Evolutionary conservation across 2,329 filamentous ascomycete genomes (phyloP), one percentile per base, ranked within the genome.

Genomic region (Ascomycota sp.): DNA sequence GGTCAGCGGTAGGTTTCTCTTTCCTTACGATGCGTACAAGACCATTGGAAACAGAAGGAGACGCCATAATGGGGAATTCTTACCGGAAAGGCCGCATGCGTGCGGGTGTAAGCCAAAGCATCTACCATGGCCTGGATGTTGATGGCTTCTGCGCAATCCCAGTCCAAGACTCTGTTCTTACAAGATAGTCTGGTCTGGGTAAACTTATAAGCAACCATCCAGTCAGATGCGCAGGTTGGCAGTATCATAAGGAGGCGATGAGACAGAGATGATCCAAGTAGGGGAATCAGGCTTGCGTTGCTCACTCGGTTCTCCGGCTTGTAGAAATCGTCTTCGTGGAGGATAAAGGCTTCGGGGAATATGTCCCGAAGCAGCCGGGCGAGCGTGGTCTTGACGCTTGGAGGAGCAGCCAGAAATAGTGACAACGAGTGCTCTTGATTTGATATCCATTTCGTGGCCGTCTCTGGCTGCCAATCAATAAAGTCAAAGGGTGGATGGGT

Each of bases 291-390:
- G 27, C n/a, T n/a, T n/a, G n/a, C n/a, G 26, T 6, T 8, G 52
- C 63, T 45, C 43, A 80, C 65, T 82, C 65, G 20, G 65, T 55
- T n/a, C 47, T 95, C 86, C 1, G 78, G 61, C 38, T 71, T 73
- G 57, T 93, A 98, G 49, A 95, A 98, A 52, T 98, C 89, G 56
- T 98, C 89, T 49, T 93, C 73, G 50, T 98, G 89, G 15, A 98
- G 64, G 44, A 95, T 79, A 45, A 83, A 86, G 11, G 72, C 64
- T 39, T 64, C 60, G 7, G 74, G 74, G 43, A 94, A 83, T 39
- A 92, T 74, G 46, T 80, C 72, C 34, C 82, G 73, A 12, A 98
- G 62, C 9, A 94, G 63, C 3, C 86, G 70, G 13, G 83, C 79
- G 10, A 98, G 67, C 3, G 89, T 95, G 3, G 89, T 95, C 59